Evolutionary conservation across 2,329 filamentous ascomycete species (phyloP), one percentile per base, ranked within the genome.

Genomic region (Clonostachys chloroleuca): DNA sequence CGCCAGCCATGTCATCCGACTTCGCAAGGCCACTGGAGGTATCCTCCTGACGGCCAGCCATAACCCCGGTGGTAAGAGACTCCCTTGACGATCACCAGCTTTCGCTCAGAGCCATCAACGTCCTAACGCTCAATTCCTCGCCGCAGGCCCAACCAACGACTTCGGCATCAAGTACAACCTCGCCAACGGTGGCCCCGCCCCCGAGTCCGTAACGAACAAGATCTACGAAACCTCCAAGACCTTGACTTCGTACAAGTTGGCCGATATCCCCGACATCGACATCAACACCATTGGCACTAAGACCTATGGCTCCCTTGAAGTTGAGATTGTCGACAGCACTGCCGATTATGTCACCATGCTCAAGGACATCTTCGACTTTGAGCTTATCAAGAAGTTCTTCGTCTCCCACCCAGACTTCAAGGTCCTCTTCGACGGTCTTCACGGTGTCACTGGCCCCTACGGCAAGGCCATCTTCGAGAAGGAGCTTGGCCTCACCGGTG

Each of bases 141-240:
- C 12, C 4, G 40, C 58, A 95, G 90, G 92, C 45, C 94, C 94
- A 52, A 87, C 83, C 58, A 87, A 94, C 66, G 94, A 99, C 72
- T 99, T 99, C 61, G 94, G 94, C 59, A 99, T 99, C 84, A 99
- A 99, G 77, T 99, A 99, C 82, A 99, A 99, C 79, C 79, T 99
- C 50, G 78, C 90, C 67, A 97, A 99, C 64, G 94, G 94, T 59
- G 94, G 92, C 48, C 94, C 94, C 40, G 94, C 94, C 48, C 94
- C 94, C 49, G 94, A 99, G 71, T 86, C 88, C 47, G 89, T 99
- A 56, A 99, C 94, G 57, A 95, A 99, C 83, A 96, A 95, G 77
- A 97, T 99, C 68, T 97, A 82, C 74, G 89, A 92, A 59, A 83
- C 85, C 51, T 92, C 92, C 58, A 97, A 96, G 80, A 84, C 80